Base-by-base conservation (phyloP, 768 basidiomycete species). In the Termitomyces bulborhizus region DNA sequence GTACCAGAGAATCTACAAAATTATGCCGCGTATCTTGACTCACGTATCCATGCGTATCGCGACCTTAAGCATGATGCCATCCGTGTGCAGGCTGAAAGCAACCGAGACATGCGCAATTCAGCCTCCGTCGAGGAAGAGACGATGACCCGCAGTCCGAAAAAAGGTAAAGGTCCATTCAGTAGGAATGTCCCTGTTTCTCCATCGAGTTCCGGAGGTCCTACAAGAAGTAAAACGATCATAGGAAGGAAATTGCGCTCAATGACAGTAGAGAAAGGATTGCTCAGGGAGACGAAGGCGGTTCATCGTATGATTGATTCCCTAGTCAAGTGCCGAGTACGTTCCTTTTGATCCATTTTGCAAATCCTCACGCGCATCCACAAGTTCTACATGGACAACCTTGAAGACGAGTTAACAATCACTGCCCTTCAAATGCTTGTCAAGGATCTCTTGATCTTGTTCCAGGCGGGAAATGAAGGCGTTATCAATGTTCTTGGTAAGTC, bases 61-160 rank as follows among this genome's bases (percentile, higher is more conserved):
- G 92, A 95, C 55, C 76, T 98, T 56, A 93, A 94, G 62, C 95
- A 98, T 61, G 97, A 99, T 66, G 88, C 93, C 18, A 84, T 99
- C 40, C 82, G 88, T 24, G 94, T 96, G 5, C 96, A 98, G 72
- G 85, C 92, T 1, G 97, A 99, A 70, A 81, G 82, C 4, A 98
- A 98, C 67, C 85, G 94, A 37, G 91, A 93, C 65, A 71, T 88
- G 74, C 83, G 90, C 24, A 80, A 83, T 57, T 86, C 84, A 3
- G 65, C 72, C 39, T 77, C 77, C 4, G 71, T 88, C 41, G 86
- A 88, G 55, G 86, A 88, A 51, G 81, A 83, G 46, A 70, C 46
- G 40, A 42, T 70, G 7, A 67, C 71, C 51, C 62, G 55, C 58
- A 64, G 68, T 59, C 72, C 63, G 8, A 60, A 57, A 31, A 56